Evolutionary conservation across 495 filamentous ascomycete genomes (phyloP).

Genomic region (Aspergillus nidulans): DNA sequence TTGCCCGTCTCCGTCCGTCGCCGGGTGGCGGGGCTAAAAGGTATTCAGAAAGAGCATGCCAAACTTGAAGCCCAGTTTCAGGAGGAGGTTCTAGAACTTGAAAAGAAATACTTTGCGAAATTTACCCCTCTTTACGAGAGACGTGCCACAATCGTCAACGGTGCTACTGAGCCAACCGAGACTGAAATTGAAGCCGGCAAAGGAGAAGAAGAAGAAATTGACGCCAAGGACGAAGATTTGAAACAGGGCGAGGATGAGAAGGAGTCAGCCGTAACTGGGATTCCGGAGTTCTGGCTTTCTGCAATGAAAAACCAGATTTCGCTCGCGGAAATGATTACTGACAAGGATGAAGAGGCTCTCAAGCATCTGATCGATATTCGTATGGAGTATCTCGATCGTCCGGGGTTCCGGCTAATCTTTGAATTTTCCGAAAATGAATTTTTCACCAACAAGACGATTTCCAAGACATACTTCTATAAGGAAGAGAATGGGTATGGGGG

Average conservation of each 20-base stretch:
- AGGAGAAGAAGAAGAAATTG: constrained; percentile 64
- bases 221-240: constrained; percentile 48
- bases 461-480: constrained; percentile 99
- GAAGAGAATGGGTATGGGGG: constrained; percentile 97
- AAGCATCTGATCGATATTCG: constrained; percentile 90
- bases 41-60: constrained; percentile 96
- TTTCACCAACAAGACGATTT: constrained; percentile 94
- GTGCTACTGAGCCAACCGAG: constrained; percentile 76
- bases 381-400: constrained; percentile 98
- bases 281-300: constrained; percentile 99
- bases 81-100: constrained; percentile 92
- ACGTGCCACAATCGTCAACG: constrained; percentile 91
- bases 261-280: constrained; percentile 61
- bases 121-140: constrained; percentile 97
- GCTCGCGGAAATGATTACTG: constrained; percentile 96
- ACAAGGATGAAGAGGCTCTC: constrained; percentile 88
- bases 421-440: constrained; percentile 92
- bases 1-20: constrained; percentile 83
- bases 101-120: constrained; percentile 99
- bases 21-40: constrained; percentile 91
- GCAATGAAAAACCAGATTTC: constrained; percentile 99
- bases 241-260: constrained; percentile 46
- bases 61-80: constrained; percentile 98
- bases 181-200: constrained; percentile 82
- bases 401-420: constrained; percentile 96